These are phyloP conservation scores for Tetragonia tetragonoides DNA, from an alignment of 148 eudicot genomes.

Conservation along the genomic window DNA sequence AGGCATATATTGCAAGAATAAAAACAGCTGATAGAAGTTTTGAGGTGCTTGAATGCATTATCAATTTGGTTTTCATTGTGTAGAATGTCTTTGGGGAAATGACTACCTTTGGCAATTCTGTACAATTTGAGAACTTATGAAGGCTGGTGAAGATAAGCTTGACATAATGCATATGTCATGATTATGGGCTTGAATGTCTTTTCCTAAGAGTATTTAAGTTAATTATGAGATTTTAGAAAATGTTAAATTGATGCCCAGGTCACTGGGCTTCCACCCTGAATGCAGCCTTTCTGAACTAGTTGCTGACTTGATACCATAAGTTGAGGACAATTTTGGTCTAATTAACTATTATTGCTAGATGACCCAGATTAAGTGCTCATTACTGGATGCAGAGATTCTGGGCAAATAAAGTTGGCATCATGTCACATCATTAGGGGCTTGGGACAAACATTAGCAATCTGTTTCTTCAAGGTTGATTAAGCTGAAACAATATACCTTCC, in stretches of 20 bases:
- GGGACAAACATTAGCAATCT: not conserved
- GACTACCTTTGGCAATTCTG: conserved; percentile 15
- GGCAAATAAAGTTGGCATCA: conserved; percentile 11
- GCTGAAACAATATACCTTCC: not conserved
- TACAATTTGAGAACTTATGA: conserved; percentile 19
- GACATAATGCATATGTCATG: conserved; percentile 32
- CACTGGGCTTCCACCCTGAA: conserved; percentile 7
- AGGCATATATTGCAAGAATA: conserved; percentile 22
- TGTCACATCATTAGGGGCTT: not conserved
- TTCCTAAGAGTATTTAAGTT: not conserved
- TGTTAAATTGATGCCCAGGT: not conserved
- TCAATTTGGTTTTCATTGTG: conserved; percentile 5
- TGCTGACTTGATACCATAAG: conserved; percentile 8
- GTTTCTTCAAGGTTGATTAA: conserved; percentile 17
- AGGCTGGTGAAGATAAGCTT: conserved; percentile 14
- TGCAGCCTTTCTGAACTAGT: conserved; percentile 3
- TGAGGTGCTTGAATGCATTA: conserved; percentile 22
- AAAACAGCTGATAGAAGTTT: conserved; percentile 11
- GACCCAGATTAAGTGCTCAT: conserved; percentile 9
- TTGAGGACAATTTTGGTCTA: conserved; percentile 1
- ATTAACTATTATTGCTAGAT: conserved; percentile 7
- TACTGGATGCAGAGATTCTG: conserved; percentile 21
- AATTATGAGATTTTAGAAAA: conserved; percentile 14
- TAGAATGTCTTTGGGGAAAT: not conserved
- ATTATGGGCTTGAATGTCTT: conserved; percentile 15